phyloP scores from a whole-genome alignment of 116 monocot genomes.

The Dioscorea cayenensis region DNA sequence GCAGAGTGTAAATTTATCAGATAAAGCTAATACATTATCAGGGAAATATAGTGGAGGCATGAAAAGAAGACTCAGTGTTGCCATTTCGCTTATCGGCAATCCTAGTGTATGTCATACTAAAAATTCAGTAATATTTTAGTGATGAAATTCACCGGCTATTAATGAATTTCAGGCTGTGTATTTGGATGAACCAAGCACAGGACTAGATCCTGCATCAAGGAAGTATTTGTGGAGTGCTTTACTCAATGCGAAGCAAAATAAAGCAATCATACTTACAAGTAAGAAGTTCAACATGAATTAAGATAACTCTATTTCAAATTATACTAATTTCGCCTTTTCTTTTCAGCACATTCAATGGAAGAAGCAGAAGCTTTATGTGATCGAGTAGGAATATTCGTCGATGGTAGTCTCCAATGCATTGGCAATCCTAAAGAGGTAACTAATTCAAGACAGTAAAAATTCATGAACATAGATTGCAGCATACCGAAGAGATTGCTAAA shows the following conservation, averaged over 20 bases:
- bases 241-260: conserved; percentile 47
- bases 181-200: conserved; percentile 97
- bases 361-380: conserved; percentile 35
- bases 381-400: conserved; percentile 22
- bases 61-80: conserved; percentile 88
- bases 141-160: neutral
- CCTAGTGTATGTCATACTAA: conserved; percentile 38
- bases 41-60: conserved; percentile 83
- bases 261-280: conserved; percentile 85
- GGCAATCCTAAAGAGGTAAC: conserved; percentile 33
- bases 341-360: conserved; percentile 41
- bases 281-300: neutral
- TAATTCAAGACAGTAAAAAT: no score
- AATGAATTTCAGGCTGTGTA: conserved; percentile 55
- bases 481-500: neutral
- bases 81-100: conserved; percentile 80
- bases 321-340: neutral
- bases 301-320: neutral
- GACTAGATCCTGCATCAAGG: conserved; percentile 87
- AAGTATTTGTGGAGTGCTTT: conserved; percentile 73
- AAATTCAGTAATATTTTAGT: neutral
- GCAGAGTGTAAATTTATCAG: conserved; percentile 52
- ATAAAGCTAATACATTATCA: conserved; percentile 55
- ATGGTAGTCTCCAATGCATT: conserved; percentile 32
- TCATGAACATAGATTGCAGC: neutral